Evolutionary conservation across 2,329 filamentous ascomycete genomes (phyloP), one percentile per base, ranked within the genome.

Genomic region (Monosporascus sp.): DNA sequence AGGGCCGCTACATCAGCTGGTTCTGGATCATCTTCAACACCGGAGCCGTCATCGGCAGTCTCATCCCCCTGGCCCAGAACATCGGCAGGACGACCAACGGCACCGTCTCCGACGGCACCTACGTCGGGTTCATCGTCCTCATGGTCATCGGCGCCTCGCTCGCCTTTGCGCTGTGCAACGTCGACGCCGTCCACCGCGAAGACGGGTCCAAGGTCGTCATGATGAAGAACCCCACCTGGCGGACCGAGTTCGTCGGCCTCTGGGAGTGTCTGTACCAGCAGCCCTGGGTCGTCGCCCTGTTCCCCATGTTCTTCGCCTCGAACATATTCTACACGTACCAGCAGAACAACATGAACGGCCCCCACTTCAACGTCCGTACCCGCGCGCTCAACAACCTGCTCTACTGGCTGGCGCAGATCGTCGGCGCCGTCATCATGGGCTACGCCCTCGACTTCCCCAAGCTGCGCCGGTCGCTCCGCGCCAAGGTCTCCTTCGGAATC

Each of bases 11-110:
- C 70, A 96, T 96, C 68, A 88, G 88, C 55, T 85, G 84, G 75
- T 96, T 96, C 74, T 96, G 92, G 92, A 85, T 91, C 69, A 95
- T 97, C 65, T 97, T 96, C 79, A 96, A 96, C 72, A 71, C 92
- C 54, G 92, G 92, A 62, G 91, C 85, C 63, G 91, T 96, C 56
- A 90, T 97, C 69, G 92, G 92, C 57, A 84, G 86, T 64, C 71
- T 86, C 62, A 88, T 90, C 56, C 86, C 86, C n/a, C 80, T 90
- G 5, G 87, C 80, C 57, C 79, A 89, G 69, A 89, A 89, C 72
- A 79, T 89, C 65, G 69, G 89, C 72, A 79, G 74, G 54, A 78
- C 42, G 4, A 25, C 68, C 15, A 71, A 41, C 37, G 64, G 65
- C 47, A 72, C 70, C 15, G 82, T 85, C 47, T 78, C 67, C 41